phyloP scores from a whole-genome alignment of 2,329 filamentous ascomycete genomes.

The Nannizziopsis arthrosporioides region DNA sequence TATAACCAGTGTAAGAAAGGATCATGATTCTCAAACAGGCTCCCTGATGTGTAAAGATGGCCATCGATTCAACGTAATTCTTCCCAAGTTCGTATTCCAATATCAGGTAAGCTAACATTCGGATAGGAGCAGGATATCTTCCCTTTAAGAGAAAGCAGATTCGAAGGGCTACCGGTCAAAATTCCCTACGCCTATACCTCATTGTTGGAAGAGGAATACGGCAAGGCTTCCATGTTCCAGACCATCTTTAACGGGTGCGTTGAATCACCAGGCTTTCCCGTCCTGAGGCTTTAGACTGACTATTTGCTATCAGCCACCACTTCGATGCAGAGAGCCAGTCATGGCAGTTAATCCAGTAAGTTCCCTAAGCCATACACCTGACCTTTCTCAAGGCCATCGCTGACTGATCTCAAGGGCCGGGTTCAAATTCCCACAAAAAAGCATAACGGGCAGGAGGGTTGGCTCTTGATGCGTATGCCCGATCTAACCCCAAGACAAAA shows the following conservation, averaged over 20 bases:
- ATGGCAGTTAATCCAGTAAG: conserved; percentile 21
- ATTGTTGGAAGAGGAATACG: conserved; percentile 46
- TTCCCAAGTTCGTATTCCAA: neutral
- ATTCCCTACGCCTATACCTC: conserved; percentile 47
- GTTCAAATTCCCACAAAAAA: no score
- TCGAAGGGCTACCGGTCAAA: conserved; percentile 44
- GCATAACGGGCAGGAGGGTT: no score
- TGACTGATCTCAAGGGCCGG: neutral
- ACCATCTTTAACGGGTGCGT: conserved; percentile 35
- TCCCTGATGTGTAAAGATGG: conserved; percentile 47
- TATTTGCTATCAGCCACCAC: conserved; percentile 20
- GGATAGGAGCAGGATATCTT: conserved; percentile 42
- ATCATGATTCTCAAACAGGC: conserved; percentile 32
- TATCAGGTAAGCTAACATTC: neutral
- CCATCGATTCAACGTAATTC: conserved; percentile 39
- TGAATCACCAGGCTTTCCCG: neutral
- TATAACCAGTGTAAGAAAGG: conserved; percentile 45
- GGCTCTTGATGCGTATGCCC: no score
- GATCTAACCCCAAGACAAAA: no score
- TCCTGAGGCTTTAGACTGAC: conserved; percentile 6
- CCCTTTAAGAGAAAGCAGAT: conserved; percentile 43
- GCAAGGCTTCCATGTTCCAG: conserved; percentile 37
- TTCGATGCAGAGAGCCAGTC: conserved; percentile 25
- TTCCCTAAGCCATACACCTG: neutral
- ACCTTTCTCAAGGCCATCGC: neutral